These are phyloP conservation scores for Fusarium beomiforme DNA, from an alignment of 2,329 filamentous ascomycete genomes.

Conservation along the genomic window DNA sequence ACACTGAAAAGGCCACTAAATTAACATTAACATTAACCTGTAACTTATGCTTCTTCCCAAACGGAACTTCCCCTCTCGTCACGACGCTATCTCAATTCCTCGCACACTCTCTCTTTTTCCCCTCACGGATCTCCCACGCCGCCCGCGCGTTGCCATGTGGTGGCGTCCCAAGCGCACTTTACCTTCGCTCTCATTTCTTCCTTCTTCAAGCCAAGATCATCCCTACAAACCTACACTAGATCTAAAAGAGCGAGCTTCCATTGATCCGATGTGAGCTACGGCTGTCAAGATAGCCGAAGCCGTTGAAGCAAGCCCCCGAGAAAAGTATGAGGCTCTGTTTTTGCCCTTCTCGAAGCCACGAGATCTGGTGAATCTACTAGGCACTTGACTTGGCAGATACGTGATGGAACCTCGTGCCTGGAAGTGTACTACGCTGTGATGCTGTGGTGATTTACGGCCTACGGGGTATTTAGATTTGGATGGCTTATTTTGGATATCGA, in stretches of 20 bases:
- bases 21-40: constrained; percentile 3
- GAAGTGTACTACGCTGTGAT: background rate
- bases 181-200: background rate
- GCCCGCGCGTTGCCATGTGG: constrained; percentile 42
- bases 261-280: constrained; percentile 37
- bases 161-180: constrained; percentile 32
- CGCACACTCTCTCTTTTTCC: constrained; percentile 5
- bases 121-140: constrained; percentile 10
- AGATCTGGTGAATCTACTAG: background rate
- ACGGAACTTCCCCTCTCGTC: constrained; percentile 1
- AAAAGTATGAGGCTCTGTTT: constrained; percentile 19
- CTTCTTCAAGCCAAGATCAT: constrained; percentile 2
- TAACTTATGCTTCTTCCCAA: background rate
- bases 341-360: constrained; percentile 1
- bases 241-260: constrained; percentile 39
- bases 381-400: constrained; percentile 12
- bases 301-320: constrained; percentile 32
- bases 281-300: constrained; percentile 43
- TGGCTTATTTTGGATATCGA: background rate
- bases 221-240: constrained; percentile 23
- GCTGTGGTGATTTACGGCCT: background rate
- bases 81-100: background rate
- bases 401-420: constrained; percentile 17
- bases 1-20: background rate
- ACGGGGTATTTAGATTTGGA: background rate